These are phyloP conservation scores for Cicer cuneatum DNA, from an alignment of 306 rosid genomes.

Conservation along the genomic window DNA sequence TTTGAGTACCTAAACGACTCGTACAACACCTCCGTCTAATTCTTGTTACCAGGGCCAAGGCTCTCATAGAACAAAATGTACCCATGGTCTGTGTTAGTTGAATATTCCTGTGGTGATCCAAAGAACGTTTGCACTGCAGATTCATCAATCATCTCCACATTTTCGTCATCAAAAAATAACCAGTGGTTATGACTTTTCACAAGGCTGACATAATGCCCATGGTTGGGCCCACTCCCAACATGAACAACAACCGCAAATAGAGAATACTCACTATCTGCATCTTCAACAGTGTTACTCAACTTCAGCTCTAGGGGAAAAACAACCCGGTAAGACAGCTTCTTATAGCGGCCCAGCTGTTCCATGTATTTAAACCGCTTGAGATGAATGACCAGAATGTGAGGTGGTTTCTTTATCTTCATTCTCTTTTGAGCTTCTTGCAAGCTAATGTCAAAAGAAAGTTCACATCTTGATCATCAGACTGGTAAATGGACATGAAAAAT, in stretches of 20 bases:
- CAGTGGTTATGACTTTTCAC: slow-evolving; percentile 99
- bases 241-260: slow-evolving; percentile 97
- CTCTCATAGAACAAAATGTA: slow-evolving; percentile 97
- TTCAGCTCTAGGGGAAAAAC: slow-evolving; percentile 97
- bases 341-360: slow-evolving; percentile 94
- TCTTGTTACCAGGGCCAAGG: slow-evolving; percentile 68
- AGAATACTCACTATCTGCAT: slow-evolving; percentile 87
- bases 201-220: slow-evolving; percentile 97
- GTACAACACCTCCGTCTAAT: slow-evolving; percentile 54
- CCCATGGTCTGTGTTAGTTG: slow-evolving; percentile 95
- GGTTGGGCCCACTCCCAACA: slow-evolving; percentile 98
- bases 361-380: slow-evolving; percentile 98
- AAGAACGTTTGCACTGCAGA: slow-evolving; percentile 99
- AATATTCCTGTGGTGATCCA: slow-evolving; percentile 96
- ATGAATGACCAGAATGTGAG: slow-evolving; percentile 93
- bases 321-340: slow-evolving; percentile 92
- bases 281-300: slow-evolving; percentile 91
- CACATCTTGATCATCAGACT: slow-evolving; percentile 28
- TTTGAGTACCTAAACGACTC: slow-evolving; percentile 55
- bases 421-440: slow-evolving; percentile 99
- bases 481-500: slow-evolving; percentile 27
- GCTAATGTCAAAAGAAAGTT: slow-evolving; percentile 58
- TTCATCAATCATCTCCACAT: slow-evolving; percentile 98
- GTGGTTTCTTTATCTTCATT: slow-evolving; percentile 99
- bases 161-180: slow-evolving; percentile 97